Evolutionary conservation across 768 basidiomycete species (phyloP).

Genomic region (Cubamyces sp.): DNA sequence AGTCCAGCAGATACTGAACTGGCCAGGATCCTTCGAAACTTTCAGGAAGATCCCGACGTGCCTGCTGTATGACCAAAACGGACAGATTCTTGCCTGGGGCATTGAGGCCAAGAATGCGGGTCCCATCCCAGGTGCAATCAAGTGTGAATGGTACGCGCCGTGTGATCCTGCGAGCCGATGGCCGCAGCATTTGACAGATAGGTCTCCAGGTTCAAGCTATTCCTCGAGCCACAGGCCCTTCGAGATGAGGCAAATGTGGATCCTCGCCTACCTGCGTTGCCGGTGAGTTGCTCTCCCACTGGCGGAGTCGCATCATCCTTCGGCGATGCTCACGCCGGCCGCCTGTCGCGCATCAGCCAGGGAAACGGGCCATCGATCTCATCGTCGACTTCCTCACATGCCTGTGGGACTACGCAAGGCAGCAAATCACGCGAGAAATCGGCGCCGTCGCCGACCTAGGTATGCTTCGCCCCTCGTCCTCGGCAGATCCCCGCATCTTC

Average conservation of each 20-base stretch:
- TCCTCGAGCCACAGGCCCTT: conserved; percentile 79
- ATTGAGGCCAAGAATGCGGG: conserved; percentile 84
- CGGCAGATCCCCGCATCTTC: conserved; percentile 6
- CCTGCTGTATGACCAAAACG: conserved; percentile 75
- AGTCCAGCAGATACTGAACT: conserved; percentile 83
- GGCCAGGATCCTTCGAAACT: conserved; percentile 86
- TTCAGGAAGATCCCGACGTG: conserved; percentile 87
- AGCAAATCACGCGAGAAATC: conserved; percentile 86
- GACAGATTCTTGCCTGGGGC: conserved; percentile 82
- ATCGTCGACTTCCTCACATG: conserved; percentile 84
- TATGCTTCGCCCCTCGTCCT: conserved; percentile 39
- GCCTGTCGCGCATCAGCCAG: conserved; percentile 49
- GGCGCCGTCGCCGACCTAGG: conserved; percentile 85
- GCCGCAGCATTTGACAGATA: not conserved
- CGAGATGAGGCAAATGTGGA: conserved; percentile 74
- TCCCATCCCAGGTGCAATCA: conserved; percentile 63
- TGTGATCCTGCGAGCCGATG: not conserved
- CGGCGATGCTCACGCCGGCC: not conserved
- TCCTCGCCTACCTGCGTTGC: conserved; percentile 77
- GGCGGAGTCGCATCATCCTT: not conserved
- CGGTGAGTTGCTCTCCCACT: conserved; percentile 52
- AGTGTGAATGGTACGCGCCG: conserved; percentile 53
- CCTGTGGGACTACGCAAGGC: conserved; percentile 86
- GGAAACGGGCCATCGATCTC: conserved; percentile 76
- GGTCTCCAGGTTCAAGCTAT: conserved; percentile 76